Conservation (phyloP, 306 rosid genomes). For the Datisca glomerata region DNA sequence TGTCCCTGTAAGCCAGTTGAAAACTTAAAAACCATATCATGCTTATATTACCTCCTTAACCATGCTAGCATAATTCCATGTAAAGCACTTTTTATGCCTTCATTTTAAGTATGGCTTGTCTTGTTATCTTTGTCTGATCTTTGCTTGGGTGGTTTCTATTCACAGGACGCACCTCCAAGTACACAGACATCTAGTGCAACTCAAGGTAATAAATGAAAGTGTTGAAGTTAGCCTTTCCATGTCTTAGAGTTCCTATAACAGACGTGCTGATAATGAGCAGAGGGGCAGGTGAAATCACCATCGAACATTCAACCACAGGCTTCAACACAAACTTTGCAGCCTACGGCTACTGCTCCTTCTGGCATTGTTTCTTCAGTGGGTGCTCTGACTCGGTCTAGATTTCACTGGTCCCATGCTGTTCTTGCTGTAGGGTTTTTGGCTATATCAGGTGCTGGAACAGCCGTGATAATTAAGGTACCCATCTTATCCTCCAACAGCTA, state of each 20-base stretch:
- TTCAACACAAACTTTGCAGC: slow-evolving; percentile 41
- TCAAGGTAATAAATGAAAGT: slow-evolving; percentile 42
- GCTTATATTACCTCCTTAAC: background rate
- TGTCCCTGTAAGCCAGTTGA: slow-evolving; percentile 66
- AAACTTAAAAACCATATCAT: background rate
- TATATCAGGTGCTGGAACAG: slow-evolving; percentile 81
- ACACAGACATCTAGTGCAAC: slow-evolving; percentile 42
- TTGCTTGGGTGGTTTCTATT: slow-evolving; percentile 9
- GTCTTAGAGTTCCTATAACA: background rate
- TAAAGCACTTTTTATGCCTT: too few species aligned
- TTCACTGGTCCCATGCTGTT: slow-evolving; percentile 83
- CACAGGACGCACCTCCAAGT: slow-evolving; percentile 65
- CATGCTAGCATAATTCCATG: background rate
- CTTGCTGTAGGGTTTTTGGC: slow-evolving; percentile 62
- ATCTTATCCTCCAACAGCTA: slow-evolving; percentile 3
- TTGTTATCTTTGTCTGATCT: slow-evolving; percentile 6
- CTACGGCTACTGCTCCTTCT: slow-evolving; percentile 30
- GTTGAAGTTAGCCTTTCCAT: background rate
- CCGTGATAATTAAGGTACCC: slow-evolving; percentile 69
- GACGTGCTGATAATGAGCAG: slow-evolving; percentile 20
- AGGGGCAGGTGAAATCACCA: slow-evolving; percentile 39
- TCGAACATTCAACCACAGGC: slow-evolving; percentile 45
- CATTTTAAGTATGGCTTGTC: background rate
- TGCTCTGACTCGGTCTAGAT: slow-evolving; percentile 32
- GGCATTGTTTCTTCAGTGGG: slow-evolving; percentile 28